Percentiles rank a stretch among this genome's conserved stretches.
Evolutionary conservation across 2,329 filamentous ascomycete genomes (phyloP).

Genomic region (Stagonosporopsis vannaccii): DNA sequence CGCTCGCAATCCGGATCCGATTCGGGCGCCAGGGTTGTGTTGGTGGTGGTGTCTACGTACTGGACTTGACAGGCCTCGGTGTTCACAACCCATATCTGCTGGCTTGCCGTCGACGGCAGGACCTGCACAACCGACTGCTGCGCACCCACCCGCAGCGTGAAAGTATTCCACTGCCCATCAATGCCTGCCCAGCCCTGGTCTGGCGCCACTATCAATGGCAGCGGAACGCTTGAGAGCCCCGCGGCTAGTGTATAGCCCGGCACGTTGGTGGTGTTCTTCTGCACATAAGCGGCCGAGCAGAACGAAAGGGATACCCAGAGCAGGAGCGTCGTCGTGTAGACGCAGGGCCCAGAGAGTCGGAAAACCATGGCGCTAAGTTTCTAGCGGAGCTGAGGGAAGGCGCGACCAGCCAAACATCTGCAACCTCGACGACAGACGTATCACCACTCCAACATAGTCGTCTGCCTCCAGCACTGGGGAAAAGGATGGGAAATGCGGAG

Average conservation of each 20-base stretch:
- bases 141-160: slow-evolving; percentile 65
- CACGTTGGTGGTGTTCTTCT: slow-evolving; percentile 32
- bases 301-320: slow-evolving; percentile 27
- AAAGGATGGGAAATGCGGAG: neutral
- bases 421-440: slow-evolving; percentile 5
- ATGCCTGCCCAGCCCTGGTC: slow-evolving; percentile 50
- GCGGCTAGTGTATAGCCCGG: slow-evolving; percentile 28
- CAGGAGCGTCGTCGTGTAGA: slow-evolving; percentile 24
- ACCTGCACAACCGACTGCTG: slow-evolving; percentile 63
- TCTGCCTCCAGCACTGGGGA: neutral
- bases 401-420: slow-evolving; percentile 11
- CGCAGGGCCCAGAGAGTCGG: slow-evolving; percentile 18
- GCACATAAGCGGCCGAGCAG: slow-evolving; percentile 28
- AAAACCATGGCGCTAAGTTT: slow-evolving; percentile 10
- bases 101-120: slow-evolving; percentile 70
- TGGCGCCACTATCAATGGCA: slow-evolving; percentile 44
- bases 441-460: slow-evolving; percentile 12
- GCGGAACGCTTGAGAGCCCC: slow-evolving; percentile 33
- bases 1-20: slow-evolving; percentile 55
- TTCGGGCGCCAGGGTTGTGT: slow-evolving; percentile 29
- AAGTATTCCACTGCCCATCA: slow-evolving; percentile 68
- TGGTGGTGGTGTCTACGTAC: slow-evolving; percentile 56
- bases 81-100: slow-evolving; percentile 73
- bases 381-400: slow-evolving; percentile 5
- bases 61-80: slow-evolving; percentile 40